These are phyloP conservation scores for Colletotrichum paranaense DNA, from an alignment of 2,329 filamentous ascomycete genomes.

Conservation along the genomic window DNA sequence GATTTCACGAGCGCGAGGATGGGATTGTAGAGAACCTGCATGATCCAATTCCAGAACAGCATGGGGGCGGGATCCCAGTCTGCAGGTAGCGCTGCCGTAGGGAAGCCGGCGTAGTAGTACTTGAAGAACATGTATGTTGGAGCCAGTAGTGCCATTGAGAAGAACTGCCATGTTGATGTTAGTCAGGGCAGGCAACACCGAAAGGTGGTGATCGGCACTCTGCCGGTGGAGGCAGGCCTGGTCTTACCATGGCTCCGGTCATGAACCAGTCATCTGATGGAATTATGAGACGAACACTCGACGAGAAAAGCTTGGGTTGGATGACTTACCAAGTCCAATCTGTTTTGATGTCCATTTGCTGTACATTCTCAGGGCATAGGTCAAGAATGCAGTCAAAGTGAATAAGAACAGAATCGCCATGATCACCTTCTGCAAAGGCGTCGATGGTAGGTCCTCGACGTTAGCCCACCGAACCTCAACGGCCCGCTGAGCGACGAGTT, in stretches of 20 bases:
- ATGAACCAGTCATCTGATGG: conserved; percentile 23
- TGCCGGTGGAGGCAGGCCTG: not conserved
- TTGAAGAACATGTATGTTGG: conserved; percentile 31
- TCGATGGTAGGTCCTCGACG: conserved; percentile 44
- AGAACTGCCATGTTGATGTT: not conserved
- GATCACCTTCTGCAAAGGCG: conserved; percentile 44
- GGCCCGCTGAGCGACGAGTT: not conserved
- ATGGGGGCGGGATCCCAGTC: conserved; percentile 20
- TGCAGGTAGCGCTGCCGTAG: conserved; percentile 2
- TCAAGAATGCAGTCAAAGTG: conserved; percentile 40
- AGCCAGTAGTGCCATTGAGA: conserved; percentile 4
- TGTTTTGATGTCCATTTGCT: conserved; percentile 13
- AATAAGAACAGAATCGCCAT: conserved; percentile 47
- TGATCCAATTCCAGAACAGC: conserved; percentile 24
- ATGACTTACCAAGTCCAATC: conserved; percentile 10
- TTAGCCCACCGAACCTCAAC: conserved; percentile 32
- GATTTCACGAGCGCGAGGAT: conserved; percentile 53
- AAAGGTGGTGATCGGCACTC: not conserved
- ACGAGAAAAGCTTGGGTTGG: not conserved
- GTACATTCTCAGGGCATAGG: conserved; percentile 41
- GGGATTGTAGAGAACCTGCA: conserved; percentile 56
- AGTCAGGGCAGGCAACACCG: not conserved
- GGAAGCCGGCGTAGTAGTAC: conserved; percentile 23
- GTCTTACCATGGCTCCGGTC: conserved; percentile 21
- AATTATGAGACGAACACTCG: not conserved